Base-by-base conservation (phyloP, 345 rosid species). In the Erysimum cheiranthoides region DNA sequence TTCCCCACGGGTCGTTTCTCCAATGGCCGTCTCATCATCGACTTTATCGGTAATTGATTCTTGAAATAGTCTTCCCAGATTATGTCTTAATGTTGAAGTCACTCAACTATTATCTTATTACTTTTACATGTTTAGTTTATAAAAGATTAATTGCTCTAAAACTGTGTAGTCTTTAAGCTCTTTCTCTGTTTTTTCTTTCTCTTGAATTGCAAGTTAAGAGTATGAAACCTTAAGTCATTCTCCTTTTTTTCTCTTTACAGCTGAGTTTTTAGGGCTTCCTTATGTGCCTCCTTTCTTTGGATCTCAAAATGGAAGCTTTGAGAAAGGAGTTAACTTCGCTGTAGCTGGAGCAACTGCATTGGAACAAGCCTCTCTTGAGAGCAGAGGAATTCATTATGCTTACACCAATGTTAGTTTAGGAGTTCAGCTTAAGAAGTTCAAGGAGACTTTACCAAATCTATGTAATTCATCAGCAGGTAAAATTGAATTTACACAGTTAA, bases 311-410 rank as follows among this genome's bases (percentile, higher is more conserved):
- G 81, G 42, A 45, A 74, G 43, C 10, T 82, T 84, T 21, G 13
- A 68, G 13, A 70, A 71, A 35, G 92, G 88, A 39, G 85, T 70
- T 27, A 88, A 88, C 65, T 84, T 88, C 63, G 92, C 87, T 0
- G 86, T 84, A 10, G 84, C 58, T 0, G 88, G 85, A n/a, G 92
- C 86, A 49, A 82, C 85, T 0, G 88, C 89, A 7, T 61, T 88
- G 52, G 85, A 81, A 42, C 16, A 0, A 17, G 7, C 42, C 4
- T 73, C 71, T 51, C 73, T 83, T 31, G 70, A 65, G 32, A 73
- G 73, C 54, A 75, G 61, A 70, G 84, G 84, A 49, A 66, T 87
- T 46, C 34, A 25, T 39, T 42, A 27, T 58, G 3, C n/a, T 12
- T 4, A 2, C 30, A 65, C 87, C n/a, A 80, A 82, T 0, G 5